These are phyloP conservation scores for Chrysanthemum makinoi DNA, from an alignment of 129 eudicot genomes.

Conservation along the genomic window DNA sequence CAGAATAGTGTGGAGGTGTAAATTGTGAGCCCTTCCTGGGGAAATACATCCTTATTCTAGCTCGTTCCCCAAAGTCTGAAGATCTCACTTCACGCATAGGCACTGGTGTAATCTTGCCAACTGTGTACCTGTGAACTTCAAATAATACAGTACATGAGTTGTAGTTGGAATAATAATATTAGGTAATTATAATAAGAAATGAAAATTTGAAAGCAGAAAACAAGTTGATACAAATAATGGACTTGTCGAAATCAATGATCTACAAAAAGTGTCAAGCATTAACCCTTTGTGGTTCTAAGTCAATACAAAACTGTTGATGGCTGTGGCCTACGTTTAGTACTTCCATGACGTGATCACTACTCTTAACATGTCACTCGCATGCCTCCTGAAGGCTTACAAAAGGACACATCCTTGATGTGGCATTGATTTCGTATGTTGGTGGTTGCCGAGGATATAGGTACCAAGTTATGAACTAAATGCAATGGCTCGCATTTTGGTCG, in stretches of 20 bases:
- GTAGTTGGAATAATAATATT: conserved; percentile 17
- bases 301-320: background rate
- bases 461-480: no score
- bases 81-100: conserved; percentile 95
- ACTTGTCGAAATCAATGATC: conserved; percentile 4
- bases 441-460: background rate
- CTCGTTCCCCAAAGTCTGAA: conserved; percentile 83
- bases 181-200: conserved; percentile 5
- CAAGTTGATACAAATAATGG: conserved; percentile 1
- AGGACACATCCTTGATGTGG: background rate
- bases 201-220: conserved; percentile 4
- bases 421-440: background rate
- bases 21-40: conserved; percentile 84
- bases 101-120: conserved; percentile 98
- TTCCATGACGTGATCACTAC: conserved; percentile 16
- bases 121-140: conserved; percentile 85
- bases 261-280: background rate
- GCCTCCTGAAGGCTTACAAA: background rate
- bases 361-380: background rate
- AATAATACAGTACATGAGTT: conserved; percentile 42
- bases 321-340: conserved; percentile 3
- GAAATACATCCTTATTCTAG: conserved; percentile 91
- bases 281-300: conserved; percentile 6
- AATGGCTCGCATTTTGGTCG: no score
- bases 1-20: conserved; percentile 88